These are phyloP conservation scores for Aspergillus puulaauensis DNA, from an alignment of 2,329 filamentous ascomycete genomes.

Conservation along the genomic window DNA sequence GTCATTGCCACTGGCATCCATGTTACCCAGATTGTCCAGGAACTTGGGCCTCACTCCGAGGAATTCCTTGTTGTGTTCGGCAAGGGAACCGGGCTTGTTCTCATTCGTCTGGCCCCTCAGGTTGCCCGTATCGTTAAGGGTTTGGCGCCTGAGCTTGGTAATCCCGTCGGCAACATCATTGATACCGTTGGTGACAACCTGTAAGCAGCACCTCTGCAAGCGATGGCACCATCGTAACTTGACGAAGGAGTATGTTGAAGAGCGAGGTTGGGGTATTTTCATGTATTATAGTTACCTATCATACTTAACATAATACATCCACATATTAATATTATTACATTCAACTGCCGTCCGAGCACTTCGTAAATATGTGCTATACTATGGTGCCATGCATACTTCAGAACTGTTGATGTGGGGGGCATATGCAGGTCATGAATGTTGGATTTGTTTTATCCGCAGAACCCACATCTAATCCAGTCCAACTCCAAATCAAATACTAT, in stretches of 20 bases:
- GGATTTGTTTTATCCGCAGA: background rate
- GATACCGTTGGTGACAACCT: background rate
- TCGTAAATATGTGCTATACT: background rate
- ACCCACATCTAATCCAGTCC: background rate
- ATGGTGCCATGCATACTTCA: background rate
- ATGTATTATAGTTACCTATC: slow-evolving; percentile 10
- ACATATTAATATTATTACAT: background rate
- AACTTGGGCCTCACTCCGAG: background rate
- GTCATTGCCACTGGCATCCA: slow-evolving; percentile 2
- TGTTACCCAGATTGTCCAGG: background rate
- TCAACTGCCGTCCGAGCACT: background rate
- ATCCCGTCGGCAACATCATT: background rate
- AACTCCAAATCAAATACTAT: background rate
- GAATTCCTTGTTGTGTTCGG: background rate
- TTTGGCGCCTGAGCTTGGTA: background rate
- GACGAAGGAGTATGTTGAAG: background rate
- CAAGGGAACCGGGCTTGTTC: background rate
- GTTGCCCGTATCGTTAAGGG: background rate
- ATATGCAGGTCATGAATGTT: background rate
- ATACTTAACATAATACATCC: slow-evolving; percentile 7
- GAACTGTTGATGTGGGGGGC: background rate
- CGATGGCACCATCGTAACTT: background rate
- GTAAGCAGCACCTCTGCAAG: background rate
- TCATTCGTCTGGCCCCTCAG: slow-evolving; percentile 1
- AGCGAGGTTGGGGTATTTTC: slow-evolving; percentile 5